phyloP scores from a whole-genome alignment of 257 asterid species.

The Linaria vulgaris region DNA sequence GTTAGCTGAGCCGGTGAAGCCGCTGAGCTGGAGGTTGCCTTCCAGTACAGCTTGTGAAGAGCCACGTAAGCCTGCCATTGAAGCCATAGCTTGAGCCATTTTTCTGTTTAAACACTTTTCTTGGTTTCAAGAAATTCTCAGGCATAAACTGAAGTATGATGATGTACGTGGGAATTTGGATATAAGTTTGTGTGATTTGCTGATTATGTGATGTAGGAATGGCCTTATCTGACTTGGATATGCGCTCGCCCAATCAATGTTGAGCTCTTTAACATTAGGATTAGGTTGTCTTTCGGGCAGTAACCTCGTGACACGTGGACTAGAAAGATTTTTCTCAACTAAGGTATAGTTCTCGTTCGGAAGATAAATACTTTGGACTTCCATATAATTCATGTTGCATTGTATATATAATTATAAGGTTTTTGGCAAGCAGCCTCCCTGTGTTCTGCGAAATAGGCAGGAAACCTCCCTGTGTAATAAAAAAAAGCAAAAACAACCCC shows the following conservation, averaged over 20 bases:
- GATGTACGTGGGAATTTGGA: neutral
- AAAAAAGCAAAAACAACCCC: too few species aligned
- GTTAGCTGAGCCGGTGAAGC: constrained; percentile 37
- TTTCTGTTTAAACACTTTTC: neutral
- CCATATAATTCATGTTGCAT: too few species aligned
- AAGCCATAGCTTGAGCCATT: constrained; percentile 54
- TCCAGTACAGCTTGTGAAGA: constrained; percentile 78
- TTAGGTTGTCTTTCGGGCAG: constrained; percentile 9
- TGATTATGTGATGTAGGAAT: constrained; percentile 25
- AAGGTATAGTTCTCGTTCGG: too few species aligned
- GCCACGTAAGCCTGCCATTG: constrained; percentile 76
- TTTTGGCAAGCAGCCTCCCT: too few species aligned
- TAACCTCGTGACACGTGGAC: constrained; percentile 23
- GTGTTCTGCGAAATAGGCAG: too few species aligned
- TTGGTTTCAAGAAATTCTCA: neutral
- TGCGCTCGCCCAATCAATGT: constrained; percentile 23
- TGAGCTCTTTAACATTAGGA: constrained; percentile 7
- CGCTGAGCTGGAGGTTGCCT: constrained; percentile 69
- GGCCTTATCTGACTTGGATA: constrained; percentile 32
- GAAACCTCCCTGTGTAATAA: too few species aligned
- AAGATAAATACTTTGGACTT: too few species aligned
- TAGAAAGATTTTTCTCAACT: neutral
- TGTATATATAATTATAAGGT: too few species aligned
- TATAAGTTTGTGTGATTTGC: neutral
- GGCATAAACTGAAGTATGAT: constrained; percentile 16